Conservation (phyloP, 495 filamentous ascomycete genomes). For the Terfezia claveryi region DNA sequence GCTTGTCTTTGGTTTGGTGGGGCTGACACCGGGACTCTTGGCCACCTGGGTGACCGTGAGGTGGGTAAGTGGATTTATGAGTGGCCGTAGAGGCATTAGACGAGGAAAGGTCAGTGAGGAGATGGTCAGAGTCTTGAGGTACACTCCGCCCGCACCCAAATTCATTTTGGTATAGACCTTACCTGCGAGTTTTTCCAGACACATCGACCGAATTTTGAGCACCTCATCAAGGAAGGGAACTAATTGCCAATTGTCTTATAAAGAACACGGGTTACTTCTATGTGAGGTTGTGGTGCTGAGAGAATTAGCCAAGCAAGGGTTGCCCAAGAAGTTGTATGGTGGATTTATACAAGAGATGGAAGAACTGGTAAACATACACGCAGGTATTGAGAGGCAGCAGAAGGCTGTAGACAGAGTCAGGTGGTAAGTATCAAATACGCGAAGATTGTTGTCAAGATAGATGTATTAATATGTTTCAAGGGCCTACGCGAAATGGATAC, state of each 20-base stretch:
- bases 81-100: slow-evolving; percentile 41
- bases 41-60: slow-evolving; percentile 53
- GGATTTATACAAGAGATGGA: slow-evolving; percentile 72
- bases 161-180: no score
- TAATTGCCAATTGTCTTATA: slow-evolving; percentile 53
- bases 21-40: slow-evolving; percentile 71
- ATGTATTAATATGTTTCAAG: not conserved
- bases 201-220: slow-evolving; percentile 63
- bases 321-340: slow-evolving; percentile 47
- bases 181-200: slow-evolving; percentile 30
- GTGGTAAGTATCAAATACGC: slow-evolving; percentile 27
- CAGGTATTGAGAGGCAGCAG: slow-evolving; percentile 47
- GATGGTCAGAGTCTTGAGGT: slow-evolving; percentile 28
- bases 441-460: no score
- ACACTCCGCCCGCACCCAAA: not conserved
- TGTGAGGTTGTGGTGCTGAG: slow-evolving; percentile 70
- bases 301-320: slow-evolving; percentile 34
- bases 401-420: slow-evolving; percentile 58
- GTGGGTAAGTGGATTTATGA: slow-evolving; percentile 46
- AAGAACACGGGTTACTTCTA: slow-evolving; percentile 71
- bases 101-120: slow-evolving; percentile 37
- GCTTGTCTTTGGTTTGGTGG: slow-evolving; percentile 89
- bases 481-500: slow-evolving; percentile 60
- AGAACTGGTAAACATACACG: slow-evolving; percentile 57
- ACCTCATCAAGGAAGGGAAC: slow-evolving; percentile 37